phyloP scores from a whole-genome alignment of 805 yeast genomes.

The Blastobotrys parvus region DNA sequence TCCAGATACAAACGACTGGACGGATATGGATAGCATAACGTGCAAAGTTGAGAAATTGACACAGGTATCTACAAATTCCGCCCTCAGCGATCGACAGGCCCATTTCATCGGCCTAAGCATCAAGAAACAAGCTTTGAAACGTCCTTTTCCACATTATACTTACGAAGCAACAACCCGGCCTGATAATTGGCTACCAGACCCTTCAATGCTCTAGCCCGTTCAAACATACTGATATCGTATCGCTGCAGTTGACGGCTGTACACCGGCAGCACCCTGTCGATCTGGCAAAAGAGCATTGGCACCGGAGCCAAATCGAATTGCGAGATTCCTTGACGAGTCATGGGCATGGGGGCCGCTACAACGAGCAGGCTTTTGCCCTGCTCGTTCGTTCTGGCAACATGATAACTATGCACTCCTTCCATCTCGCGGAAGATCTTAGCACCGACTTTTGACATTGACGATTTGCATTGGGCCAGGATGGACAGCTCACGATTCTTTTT shows the following conservation, averaged over 20 bases:
- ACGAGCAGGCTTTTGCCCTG: neutral
- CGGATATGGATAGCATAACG: too few species aligned
- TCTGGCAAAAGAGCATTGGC: neutral
- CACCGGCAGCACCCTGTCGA: neutral
- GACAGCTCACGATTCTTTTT: conserved; percentile 8
- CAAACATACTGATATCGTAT: neutral
- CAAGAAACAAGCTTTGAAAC: too few species aligned
- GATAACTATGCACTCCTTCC: conserved; percentile 37
- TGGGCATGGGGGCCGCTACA: conserved; percentile 1
- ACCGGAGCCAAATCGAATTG: neutral
- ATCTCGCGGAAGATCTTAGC: conserved; percentile 45
- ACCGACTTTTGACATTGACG: conserved; percentile 36
- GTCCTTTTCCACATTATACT: too few species aligned
- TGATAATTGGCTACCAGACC: too few species aligned
- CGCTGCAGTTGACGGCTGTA: neutral
- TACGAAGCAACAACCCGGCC: too few species aligned
- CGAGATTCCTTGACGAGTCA: neutral
- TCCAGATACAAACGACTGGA: too few species aligned
- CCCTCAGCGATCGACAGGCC: too few species aligned
- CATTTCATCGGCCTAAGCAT: too few species aligned
- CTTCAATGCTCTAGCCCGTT: too few species aligned
- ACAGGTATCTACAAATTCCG: too few species aligned
- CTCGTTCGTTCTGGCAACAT: conserved; percentile 5
- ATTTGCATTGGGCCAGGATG: conserved; percentile 49
- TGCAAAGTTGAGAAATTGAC: too few species aligned